phyloP scores from a whole-genome alignment of 208 protist species.

The Leishmania mexicana region DNA sequence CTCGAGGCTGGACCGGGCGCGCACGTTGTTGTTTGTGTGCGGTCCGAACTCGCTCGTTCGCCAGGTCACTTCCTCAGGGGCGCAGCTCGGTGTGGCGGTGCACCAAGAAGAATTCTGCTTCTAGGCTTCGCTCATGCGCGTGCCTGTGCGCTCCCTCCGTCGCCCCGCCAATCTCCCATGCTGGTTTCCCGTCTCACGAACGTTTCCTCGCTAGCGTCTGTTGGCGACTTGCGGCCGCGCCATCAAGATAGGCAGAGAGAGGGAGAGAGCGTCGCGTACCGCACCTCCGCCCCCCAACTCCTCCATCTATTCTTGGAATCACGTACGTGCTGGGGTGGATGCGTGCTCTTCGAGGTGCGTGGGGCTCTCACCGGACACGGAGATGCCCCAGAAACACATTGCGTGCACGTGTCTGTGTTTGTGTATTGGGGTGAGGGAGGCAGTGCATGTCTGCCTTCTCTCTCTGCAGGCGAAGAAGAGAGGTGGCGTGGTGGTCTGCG shows the following conservation, averaged over 20 bases:
- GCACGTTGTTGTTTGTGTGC: constrained; percentile 11
- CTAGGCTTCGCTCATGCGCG: neutral
- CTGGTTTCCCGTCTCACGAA: neutral
- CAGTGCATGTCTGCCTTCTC: neutral
- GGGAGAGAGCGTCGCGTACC: neutral
- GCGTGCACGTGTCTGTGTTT: neutral
- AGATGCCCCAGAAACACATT: neutral
- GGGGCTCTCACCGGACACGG: neutral
- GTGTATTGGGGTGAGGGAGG: neutral
- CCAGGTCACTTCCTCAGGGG: neutral
- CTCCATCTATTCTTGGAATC: neutral
- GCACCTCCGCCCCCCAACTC: neutral
- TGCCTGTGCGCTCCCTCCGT: neutral
- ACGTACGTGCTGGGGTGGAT: neutral
- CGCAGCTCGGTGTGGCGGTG: constrained; percentile 1
- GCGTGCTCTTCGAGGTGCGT: neutral
- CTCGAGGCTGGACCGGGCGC: neutral
- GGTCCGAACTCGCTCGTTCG: constrained; percentile 2
- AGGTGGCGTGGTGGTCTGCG: neutral
- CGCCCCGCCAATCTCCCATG: neutral
- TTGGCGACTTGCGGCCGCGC: neutral
- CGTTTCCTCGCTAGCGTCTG: neutral
- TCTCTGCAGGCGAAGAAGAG: neutral
- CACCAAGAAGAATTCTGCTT: constrained; percentile 9
- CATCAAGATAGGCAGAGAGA: neutral